phyloP scores from a whole-genome alignment of 1,284 basidiomycete genomes.

The Sporisorium reilianum region DNA sequence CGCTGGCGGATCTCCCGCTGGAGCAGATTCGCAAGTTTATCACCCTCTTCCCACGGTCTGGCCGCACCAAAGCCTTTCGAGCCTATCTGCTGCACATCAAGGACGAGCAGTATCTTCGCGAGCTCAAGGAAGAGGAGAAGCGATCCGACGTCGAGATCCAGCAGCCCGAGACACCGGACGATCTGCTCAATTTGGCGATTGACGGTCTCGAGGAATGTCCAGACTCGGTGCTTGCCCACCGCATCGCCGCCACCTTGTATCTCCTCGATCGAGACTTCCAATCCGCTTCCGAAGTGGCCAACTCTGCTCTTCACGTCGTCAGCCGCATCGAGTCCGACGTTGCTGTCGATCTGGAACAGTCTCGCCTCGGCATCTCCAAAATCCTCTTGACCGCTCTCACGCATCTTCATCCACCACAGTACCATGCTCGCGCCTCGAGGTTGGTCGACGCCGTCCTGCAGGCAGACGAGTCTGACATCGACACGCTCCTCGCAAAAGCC shows the following conservation, averaged over 20 bases:
- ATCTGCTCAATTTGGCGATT: conserved; percentile 59
- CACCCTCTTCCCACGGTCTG: conserved; percentile 76
- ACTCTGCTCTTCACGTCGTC: conserved; percentile 35
- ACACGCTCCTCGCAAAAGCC: conserved; percentile 80
- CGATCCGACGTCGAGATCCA: conserved; percentile 41
- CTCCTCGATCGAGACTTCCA: conserved; percentile 80
- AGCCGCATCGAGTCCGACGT: conserved; percentile 70
- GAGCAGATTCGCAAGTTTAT: conserved; percentile 77
- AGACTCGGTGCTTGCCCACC: conserved; percentile 79
- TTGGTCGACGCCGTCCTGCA: conserved; percentile 80
- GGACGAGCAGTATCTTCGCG: conserved; percentile 54
- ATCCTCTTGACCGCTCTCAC: conserved; percentile 81
- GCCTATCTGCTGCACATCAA: conserved; percentile 53
- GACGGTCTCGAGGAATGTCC: conserved; percentile 75
- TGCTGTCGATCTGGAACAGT: conserved; percentile 79
- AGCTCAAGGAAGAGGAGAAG: conserved; percentile 47
- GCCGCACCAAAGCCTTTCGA: conserved; percentile 44
- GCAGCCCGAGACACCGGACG: conserved; percentile 25
- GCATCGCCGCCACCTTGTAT: conserved; percentile 81
- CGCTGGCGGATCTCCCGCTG: conserved; percentile 78
- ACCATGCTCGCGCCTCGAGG: conserved; percentile 82
- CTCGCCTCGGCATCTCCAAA: conserved; percentile 77
- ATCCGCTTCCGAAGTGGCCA: conserved; percentile 54
- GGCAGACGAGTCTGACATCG: conserved; percentile 76
- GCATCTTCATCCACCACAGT: conserved; percentile 87